Conservation (phyloP, 768 basidiomycete genomes). For the Tylopilus sp. region DNA sequence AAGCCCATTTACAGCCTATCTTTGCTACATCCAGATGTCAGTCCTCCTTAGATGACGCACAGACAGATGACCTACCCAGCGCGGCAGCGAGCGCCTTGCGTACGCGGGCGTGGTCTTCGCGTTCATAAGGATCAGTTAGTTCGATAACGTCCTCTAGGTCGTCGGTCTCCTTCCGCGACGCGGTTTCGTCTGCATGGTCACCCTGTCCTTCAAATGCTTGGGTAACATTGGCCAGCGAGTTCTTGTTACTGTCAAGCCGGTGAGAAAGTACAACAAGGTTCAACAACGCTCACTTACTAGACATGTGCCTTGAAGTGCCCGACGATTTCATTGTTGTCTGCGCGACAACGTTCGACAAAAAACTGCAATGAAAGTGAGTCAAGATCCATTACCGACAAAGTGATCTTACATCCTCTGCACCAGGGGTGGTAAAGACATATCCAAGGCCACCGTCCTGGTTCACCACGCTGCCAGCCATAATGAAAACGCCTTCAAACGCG, state of each 20-base stretch:
- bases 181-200: too few relatives aligned
- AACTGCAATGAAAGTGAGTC: not conserved
- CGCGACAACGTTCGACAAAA: not conserved
- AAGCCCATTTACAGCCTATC: not conserved
- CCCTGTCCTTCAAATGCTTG: too few relatives aligned
- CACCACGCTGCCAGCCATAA: not conserved
- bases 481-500: not conserved
- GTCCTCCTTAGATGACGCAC: too few relatives aligned
- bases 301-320: not conserved
- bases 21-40: not conserved
- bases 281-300: not conserved
- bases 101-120: not conserved
- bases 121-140: not conserved
- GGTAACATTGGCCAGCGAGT: not conserved
- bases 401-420: not conserved
- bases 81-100: not conserved
- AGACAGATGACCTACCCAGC: not conserved
- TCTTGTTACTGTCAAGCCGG: not conserved
- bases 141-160: not conserved
- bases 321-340: not conserved
- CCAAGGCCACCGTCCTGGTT: not conserved
- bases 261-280: not conserved
- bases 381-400: too few relatives aligned
- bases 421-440: not conserved
- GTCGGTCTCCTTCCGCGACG: not conserved